Conservation (phyloP, 2,329 filamentous ascomycete species). For the Tothia fuscella region DNA sequence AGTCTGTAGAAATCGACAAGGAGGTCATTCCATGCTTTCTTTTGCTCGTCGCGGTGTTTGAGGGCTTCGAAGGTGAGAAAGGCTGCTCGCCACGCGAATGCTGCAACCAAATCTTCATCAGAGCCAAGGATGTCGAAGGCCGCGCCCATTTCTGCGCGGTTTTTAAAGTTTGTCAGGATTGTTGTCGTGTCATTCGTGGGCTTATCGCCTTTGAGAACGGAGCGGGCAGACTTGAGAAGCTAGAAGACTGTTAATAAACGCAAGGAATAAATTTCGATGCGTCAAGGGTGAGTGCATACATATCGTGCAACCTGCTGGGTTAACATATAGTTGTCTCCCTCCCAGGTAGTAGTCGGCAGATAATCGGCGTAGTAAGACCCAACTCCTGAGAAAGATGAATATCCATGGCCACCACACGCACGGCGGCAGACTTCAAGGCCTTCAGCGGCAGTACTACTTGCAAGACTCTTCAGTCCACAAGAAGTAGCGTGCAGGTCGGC, state of each 20-base stretch:
- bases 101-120: constrained; percentile 58
- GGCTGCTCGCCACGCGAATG: constrained; percentile 64
- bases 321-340: constrained; percentile 74
- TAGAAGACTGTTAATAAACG: too few species aligned
- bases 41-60: constrained; percentile 62
- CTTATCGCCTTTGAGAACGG: constrained; percentile 51
- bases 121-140: constrained; percentile 61
- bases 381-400: constrained; percentile 64
- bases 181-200: constrained; percentile 56
- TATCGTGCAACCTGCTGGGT: constrained; percentile 70
- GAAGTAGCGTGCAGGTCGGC: constrained; percentile 68
- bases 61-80: constrained; percentile 66
- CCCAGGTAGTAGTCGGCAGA: constrained; percentile 59
- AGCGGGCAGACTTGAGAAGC: constrained; percentile 62
- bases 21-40: constrained; percentile 65
- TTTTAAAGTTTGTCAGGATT: constrained; percentile 53
- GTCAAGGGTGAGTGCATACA: too few species aligned
- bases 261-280: not conserved
- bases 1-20: constrained; percentile 70
- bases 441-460: constrained; percentile 60
- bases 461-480: constrained; percentile 62
- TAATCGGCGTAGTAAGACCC: constrained; percentile 66
- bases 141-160: constrained; percentile 55
- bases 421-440: constrained; percentile 64
- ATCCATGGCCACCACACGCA: constrained; percentile 67